A percentile compares a stretch with the other conserved stretches of the same genome.
Evolutionary conservation across 306 rosid species (phyloP).

Genomic region (Lathyrus aphaca): DNA sequence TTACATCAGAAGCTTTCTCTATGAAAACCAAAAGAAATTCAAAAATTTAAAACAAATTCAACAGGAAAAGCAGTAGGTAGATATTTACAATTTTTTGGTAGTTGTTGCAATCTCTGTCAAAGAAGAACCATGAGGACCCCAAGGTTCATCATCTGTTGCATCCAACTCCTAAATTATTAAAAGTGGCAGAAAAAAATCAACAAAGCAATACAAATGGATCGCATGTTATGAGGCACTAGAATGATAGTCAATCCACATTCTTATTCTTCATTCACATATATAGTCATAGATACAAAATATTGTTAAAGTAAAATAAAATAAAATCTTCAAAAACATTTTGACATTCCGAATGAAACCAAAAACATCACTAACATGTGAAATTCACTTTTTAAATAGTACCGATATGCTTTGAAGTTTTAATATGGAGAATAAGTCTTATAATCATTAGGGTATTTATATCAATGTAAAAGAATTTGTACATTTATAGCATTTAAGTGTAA

Average conservation of each 20-base stretch:
- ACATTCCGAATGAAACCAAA: not conserved
- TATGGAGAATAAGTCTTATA: too few relatives aligned
- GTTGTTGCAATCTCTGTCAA: slow-evolving; percentile 92
- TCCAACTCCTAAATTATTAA: slow-evolving; percentile 74
- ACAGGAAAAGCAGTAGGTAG: slow-evolving; percentile 14
- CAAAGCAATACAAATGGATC: not conserved
- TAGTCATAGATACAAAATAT: not conserved
- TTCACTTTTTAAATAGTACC: not conserved
- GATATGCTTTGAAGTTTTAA: not conserved
- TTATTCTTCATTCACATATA: too few relatives aligned
- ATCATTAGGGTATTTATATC: too few relatives aligned
- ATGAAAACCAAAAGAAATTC: slow-evolving; percentile 9
- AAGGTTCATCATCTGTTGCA: slow-evolving; percentile 97
- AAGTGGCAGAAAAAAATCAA: slow-evolving; percentile 17
- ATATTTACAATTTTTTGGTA: slow-evolving; percentile 83
- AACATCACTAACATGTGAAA: not conserved
- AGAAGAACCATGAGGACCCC: slow-evolving; percentile 99
- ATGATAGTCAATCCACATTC: not conserved
- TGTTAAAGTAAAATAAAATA: not conserved
- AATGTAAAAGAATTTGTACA: too few relatives aligned
- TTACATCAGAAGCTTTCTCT: slow-evolving; percentile 25
- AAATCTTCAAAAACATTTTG: slow-evolving; percentile 8
- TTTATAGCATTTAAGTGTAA: too few relatives aligned
- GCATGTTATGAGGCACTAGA: not conserved
- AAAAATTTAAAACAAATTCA: not conserved